These are phyloP conservation scores for Talaromyces ruber DNA, from an alignment of 495 filamentous ascomycete species.

Conservation along the genomic window DNA sequence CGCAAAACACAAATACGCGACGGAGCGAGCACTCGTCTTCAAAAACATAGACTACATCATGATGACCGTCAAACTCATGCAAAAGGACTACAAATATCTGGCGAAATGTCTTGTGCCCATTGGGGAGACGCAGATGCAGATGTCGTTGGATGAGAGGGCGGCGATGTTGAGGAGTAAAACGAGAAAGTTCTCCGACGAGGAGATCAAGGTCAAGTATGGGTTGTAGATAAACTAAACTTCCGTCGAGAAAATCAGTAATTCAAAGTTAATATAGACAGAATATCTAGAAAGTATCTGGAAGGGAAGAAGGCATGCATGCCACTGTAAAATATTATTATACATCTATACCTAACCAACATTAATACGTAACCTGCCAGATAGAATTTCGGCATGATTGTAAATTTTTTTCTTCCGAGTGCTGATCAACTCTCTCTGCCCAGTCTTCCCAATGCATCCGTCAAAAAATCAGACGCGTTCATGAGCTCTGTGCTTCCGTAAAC, in stretches of 20 bases:
- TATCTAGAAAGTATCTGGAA: background rate
- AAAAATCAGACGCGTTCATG: constrained; percentile 83
- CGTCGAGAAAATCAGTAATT: background rate
- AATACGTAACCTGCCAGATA: background rate
- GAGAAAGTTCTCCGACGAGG: constrained; percentile 46
- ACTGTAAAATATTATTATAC: background rate
- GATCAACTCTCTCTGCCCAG: constrained; percentile 59
- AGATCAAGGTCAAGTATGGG: constrained; percentile 34
- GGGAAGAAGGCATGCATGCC: background rate
- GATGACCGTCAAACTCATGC: constrained; percentile 52
- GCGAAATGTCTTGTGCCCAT: constrained; percentile 61
- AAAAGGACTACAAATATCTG: constrained; percentile 54
- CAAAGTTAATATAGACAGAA: background rate
- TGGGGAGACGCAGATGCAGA: constrained; percentile 48
- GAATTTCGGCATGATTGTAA: too few species aligned
- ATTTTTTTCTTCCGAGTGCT: background rate
- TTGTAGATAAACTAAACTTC: background rate
- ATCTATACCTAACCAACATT: background rate
- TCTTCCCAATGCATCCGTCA: constrained; percentile 67
- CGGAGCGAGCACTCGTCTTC: constrained; percentile 57
- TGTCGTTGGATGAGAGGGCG: constrained; percentile 51
- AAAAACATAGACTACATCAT: constrained; percentile 64
- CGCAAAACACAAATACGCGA: constrained; percentile 49
- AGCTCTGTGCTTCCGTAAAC: constrained; percentile 96
- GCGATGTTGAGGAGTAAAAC: constrained; percentile 57